Evolutionary conservation across 2,329 filamentous ascomycete genomes (phyloP), one percentile per base, ranked within the genome.

Genomic region (Penicillium sp.): DNA sequence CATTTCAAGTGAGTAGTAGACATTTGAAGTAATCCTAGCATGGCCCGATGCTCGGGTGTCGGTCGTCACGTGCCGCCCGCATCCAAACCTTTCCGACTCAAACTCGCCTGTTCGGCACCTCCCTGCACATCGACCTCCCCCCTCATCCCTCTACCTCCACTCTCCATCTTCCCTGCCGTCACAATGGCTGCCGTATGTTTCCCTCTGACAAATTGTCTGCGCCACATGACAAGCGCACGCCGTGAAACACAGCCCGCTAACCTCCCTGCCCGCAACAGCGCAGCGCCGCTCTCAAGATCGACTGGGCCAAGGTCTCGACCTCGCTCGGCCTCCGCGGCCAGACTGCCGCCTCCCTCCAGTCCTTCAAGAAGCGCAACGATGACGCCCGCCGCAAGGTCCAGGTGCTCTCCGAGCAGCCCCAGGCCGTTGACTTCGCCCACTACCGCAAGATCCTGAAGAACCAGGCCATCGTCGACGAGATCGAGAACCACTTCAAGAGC

Each of bases 301-400:
- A 98, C 84, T 98, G 93, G 93, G 82, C 82, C 76, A 93, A 94
- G 77, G 82, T 98, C 66, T 85, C 85, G 74, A 82, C 80, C 74
- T 94, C 91, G 67, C 89, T 98, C 64, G 91, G 91, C 71, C 88
- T 98, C 71, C 87, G 87, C 72, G 93, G 93, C 70, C 87, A 89
- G 77, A 98, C 93, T 58, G 90, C 87, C 58, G 75, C 84, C 62
- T 86, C 91, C 49, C 88, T 98, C 49, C 85, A 91, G 70, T 81
- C 87, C 56, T 98, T 98, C 85, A 98, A 98, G 83, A 93, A 95
- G 83, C 90, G 93, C 76, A 96, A 97, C 79, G 93, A 98, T 69
- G 90, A 96, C 70, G 91, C 88, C 67, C 90, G 91, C 74, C 91
- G 93, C 77, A 91, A 91, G 76, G 79, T 98, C 48, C 82, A 86